Base-by-base conservation (phyloP, 352 stramenopile species). In the Pythium oligandrum region DNA sequence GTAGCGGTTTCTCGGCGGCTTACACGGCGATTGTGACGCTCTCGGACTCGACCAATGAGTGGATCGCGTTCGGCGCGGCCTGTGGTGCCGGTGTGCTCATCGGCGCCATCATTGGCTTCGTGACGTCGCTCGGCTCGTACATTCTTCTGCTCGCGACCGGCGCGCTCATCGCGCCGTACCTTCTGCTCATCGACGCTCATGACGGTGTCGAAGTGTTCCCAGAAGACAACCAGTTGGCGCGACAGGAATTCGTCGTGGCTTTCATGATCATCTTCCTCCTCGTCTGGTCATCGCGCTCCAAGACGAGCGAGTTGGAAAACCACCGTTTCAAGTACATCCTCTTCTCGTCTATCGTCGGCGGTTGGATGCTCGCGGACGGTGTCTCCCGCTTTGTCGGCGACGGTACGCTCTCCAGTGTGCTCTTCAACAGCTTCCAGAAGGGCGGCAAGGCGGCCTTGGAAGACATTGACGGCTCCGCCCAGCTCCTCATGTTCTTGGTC, bases 241-340 rank as follows among this genome's bases (percentile, higher is more conserved):
- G 84, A 6, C 85, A 95, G 56, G 85, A 95, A 53, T 95, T 95
- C 65, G 75, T 95, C 9, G 70, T 95, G 53, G 80, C 82, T 39
- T 95, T 95, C 59, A 80, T 88, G 45, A 85, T 95, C 51, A 88
- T 95, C 58, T 95, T 91, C 51, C 64, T 91, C 59, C 70, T 95
- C 36, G 66, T 95, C n/a, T 93, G 79, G 49, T 71, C 67, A 44
- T 91, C 80, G 1, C 57, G 55, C 32, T 92, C 80, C 58, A 95
- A 95, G 75, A 86, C 78, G 4, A 66, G 64, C 6, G 85, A 95
- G 45, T 64, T 92, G 30, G 85, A 95, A 64, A 93, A 90, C 72
- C 85, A 95, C 68, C 83, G 85, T 11, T 88, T 95, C 73, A 95
- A 95, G 70, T 95, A 95, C 56, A 72, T 93, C 2, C 4, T 92